phyloP scores from a whole-genome alignment of 139 green algal genomes.

The Auxenochlorella pyrenoidosa region DNA sequence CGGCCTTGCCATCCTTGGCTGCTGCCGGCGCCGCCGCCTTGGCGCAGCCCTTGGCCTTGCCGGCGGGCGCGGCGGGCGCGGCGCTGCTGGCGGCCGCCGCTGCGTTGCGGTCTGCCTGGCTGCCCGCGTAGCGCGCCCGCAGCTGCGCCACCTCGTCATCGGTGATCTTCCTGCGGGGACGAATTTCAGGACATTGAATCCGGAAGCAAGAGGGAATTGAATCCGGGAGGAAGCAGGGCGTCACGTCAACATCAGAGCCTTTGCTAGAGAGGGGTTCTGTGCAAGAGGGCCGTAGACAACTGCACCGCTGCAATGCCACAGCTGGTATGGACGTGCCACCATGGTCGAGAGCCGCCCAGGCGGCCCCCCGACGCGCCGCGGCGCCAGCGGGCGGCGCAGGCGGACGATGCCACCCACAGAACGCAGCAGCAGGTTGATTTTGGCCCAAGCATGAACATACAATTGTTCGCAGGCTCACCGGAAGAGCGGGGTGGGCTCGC shows the following conservation, averaged over 20 bases:
- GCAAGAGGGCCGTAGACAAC: background rate
- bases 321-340: too few species aligned
- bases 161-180: slow-evolving; percentile 44
- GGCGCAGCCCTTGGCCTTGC: slow-evolving; percentile 34
- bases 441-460: background rate
- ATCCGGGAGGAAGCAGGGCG: too few species aligned
- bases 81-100: slow-evolving; percentile 2
- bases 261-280: too few species aligned
- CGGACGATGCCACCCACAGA: background rate
- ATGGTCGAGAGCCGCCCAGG: background rate
- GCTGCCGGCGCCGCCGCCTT: background rate
- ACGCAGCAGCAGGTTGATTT: background rate
- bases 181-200: too few species aligned
- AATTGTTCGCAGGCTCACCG: background rate
- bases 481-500: slow-evolving; percentile 69
- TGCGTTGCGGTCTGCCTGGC: slow-evolving; percentile 45
- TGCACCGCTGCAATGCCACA: too few species aligned
- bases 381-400: background rate
- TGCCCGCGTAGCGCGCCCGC: slow-evolving; percentile 47
- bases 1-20: slow-evolving; percentile 32
- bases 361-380: background rate
- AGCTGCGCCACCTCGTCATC: slow-evolving; percentile 57
- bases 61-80: background rate
- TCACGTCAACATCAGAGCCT: too few species aligned
- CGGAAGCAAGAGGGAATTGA: too few species aligned